Evolutionary conservation across 495 filamentous ascomycete species (phyloP).

Genomic region (Chlorociboria aeruginascens): DNA sequence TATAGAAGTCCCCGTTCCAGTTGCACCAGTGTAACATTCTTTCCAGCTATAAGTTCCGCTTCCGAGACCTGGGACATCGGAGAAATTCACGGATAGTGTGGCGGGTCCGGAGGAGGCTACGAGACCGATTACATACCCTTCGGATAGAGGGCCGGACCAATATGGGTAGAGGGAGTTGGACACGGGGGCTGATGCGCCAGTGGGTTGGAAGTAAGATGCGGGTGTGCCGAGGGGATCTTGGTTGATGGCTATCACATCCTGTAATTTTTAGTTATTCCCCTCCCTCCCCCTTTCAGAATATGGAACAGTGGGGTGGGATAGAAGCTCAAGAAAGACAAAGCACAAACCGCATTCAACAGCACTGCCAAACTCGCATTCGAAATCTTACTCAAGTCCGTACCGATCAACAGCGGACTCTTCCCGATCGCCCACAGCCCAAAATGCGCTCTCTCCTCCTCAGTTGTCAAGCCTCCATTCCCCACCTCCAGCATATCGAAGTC

Average conservation of each 20-base stretch:
- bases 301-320: neutral
- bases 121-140: constrained; percentile 23
- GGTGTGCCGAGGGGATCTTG: constrained; percentile 8
- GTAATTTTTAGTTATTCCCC: neutral
- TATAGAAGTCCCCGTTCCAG: constrained; percentile 15
- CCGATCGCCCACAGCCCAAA: constrained; percentile 23
- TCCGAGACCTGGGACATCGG: constrained; percentile 41
- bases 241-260: constrained; percentile 8
- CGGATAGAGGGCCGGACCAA: constrained; percentile 3
- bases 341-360: neutral
- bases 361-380: neutral
- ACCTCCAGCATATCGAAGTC: constrained; percentile 31
- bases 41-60: constrained; percentile 32
- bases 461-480: constrained; percentile 43
- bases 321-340: neutral
- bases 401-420: constrained; percentile 23
- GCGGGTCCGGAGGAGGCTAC: neutral
- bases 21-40: constrained; percentile 40
- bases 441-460: constrained; percentile 27
- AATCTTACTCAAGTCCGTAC: constrained; percentile 12
- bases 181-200: neutral
- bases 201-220: constrained; percentile 1
- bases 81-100: constrained; percentile 5
- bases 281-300: neutral
- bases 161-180: constrained; percentile 1